phyloP scores from a whole-genome alignment of 2,329 filamentous ascomycete species.

The Zymoseptoria tritici region DNA sequence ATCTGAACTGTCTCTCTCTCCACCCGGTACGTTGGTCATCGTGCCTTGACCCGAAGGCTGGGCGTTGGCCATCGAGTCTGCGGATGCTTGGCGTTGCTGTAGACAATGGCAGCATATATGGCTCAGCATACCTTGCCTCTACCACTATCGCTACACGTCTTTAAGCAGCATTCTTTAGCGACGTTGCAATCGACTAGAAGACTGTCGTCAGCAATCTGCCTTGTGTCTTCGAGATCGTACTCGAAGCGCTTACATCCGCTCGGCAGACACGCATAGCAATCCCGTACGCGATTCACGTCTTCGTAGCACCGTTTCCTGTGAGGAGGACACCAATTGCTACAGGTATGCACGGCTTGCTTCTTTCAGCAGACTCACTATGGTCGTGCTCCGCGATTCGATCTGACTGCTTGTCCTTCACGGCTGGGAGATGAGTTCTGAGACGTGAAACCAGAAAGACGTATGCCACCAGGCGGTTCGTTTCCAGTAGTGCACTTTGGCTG shows the following conservation, averaged over 20 bases:
- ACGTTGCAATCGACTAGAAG: not conserved
- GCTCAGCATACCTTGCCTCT: too few relatives aligned
- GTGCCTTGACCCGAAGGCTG: not conserved
- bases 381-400: too few relatives aligned
- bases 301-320: not conserved
- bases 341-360: too few relatives aligned
- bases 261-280: not conserved
- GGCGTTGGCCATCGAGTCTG: not conserved
- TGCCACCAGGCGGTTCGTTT: too few relatives aligned
- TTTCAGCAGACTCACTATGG: too few relatives aligned
- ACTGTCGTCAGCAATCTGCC: not conserved
- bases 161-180: not conserved
- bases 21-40: not conserved
- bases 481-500: too few relatives aligned
- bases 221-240: not conserved
- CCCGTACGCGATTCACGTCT: not conserved
- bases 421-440: too few relatives aligned
- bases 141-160: too few relatives aligned
- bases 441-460: too few relatives aligned
- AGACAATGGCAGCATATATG: too few relatives aligned
- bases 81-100: not conserved
- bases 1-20: too few relatives aligned
- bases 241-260: not conserved
- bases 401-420: too few relatives aligned
- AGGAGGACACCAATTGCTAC: not conserved